These are phyloP conservation scores for Solanum pimpinellifolium DNA, from an alignment of 257 asterid species.

Conservation along the genomic window DNA sequence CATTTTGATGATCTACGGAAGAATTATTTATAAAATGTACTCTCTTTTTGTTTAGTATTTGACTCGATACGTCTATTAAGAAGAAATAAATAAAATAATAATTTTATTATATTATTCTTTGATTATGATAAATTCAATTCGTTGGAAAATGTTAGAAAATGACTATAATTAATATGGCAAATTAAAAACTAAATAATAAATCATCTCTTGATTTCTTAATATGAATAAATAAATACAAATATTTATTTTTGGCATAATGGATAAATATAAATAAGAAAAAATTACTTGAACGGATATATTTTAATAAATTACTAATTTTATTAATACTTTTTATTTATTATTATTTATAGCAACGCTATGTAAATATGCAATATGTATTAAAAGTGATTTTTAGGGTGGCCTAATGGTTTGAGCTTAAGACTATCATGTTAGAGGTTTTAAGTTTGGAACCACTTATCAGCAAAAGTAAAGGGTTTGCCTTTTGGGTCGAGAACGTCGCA, in stretches of 20 bases:
- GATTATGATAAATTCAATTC: not conserved
- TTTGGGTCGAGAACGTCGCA: no score
- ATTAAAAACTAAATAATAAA: not conserved
- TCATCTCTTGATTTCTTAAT: not conserved
- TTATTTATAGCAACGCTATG: no score
- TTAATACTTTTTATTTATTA: no score
- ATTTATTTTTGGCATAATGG: not conserved
- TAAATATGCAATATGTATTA: no score
- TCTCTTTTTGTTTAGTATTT: not conserved
- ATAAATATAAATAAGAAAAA: no score
- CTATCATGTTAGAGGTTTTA: no score
- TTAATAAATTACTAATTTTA: no score
- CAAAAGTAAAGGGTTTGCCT: no score
- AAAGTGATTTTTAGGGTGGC: fast-evolving
- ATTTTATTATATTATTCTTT: not conserved
- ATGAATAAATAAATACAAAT: not conserved
- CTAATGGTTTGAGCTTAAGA: no score
- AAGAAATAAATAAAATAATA: not conserved
- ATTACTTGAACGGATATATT: no score
- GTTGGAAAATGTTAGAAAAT: not conserved
- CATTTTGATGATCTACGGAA: not conserved
- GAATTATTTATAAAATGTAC: not conserved
- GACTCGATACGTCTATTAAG: fast-evolving
- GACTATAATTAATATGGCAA: not conserved
- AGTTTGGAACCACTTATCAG: no score